These are phyloP conservation scores for Ceratocystis albifundus DNA, from an alignment of 2,329 filamentous ascomycete genomes.

Conservation along the genomic window DNA sequence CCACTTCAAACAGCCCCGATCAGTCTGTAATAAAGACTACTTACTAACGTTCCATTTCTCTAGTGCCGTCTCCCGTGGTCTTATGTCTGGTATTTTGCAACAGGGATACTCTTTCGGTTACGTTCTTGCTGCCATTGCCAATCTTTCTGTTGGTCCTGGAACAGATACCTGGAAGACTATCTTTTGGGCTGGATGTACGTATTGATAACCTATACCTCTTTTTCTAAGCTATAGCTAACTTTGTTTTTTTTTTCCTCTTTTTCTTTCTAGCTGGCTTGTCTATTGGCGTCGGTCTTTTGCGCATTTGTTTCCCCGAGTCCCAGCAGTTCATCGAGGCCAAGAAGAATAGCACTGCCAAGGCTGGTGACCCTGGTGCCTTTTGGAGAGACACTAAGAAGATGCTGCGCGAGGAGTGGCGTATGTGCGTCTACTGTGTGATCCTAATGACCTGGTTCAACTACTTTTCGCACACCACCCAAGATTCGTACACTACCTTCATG, in stretches of 20 bases:
- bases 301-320: slow-evolving; percentile 60
- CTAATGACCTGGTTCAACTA: slow-evolving; percentile 68
- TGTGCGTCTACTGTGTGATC: slow-evolving; percentile 65
- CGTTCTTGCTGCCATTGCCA: slow-evolving; percentile 63
- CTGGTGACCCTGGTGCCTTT: slow-evolving; percentile 37
- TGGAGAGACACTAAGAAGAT: slow-evolving; percentile 58
- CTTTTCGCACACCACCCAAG: slow-evolving; percentile 69
- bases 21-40: slow-evolving; percentile 8
- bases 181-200: slow-evolving; percentile 54
- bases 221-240: slow-evolving; percentile 16
- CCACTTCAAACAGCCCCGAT: too few species aligned
- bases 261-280: slow-evolving; percentile 46
- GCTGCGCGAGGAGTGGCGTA: slow-evolving; percentile 59
- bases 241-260: not conserved
- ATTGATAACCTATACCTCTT: slow-evolving; percentile 22
- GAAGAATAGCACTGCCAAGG: slow-evolving; percentile 34
- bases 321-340: slow-evolving; percentile 63
- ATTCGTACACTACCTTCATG: slow-evolving; percentile 75
- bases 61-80: slow-evolving; percentile 52
- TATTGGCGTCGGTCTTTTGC: slow-evolving; percentile 55
- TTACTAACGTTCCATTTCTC: slow-evolving; percentile 23
- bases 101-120: slow-evolving; percentile 74
- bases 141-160: slow-evolving; percentile 56
- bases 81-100: slow-evolving; percentile 66
- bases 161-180: slow-evolving; percentile 60